Evolutionary conservation across 2,329 filamentous ascomycete species (phyloP), one percentile per base, ranked within the genome.

Genomic region (Byssothecium circinans): DNA sequence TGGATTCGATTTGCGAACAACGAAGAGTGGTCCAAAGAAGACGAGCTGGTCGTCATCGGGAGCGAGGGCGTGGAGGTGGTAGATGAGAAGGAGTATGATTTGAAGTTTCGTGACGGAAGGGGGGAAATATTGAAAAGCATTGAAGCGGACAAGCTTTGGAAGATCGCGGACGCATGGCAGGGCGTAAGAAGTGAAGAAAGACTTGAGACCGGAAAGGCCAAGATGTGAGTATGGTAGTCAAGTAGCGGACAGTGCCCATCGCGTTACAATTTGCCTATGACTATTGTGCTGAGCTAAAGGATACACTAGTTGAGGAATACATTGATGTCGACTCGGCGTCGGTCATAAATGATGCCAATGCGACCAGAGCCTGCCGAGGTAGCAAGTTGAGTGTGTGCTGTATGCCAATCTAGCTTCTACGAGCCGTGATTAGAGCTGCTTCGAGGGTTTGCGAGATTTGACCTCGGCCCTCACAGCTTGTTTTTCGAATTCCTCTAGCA

Each of bases 141-240:
- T 27, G 62, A 57, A 1, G 43, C 38, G 29, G 47, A 57, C 15
- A 66, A 52, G 44, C 37, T 61, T 3, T 66, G 61, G 58, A 38
- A 19, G 40, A 17, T 68, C 33, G 58, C 56, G 12, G 65, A 68
- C 19, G 50, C 19, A 41, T 67, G 62, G 64, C 62, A 66, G 35
- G 58, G 60, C n/a, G 60, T 66, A 6, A 52, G 58, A 18, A 37
- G 45, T 29, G 63, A 65, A 25, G 47, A 58, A 17, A 25, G 12
- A 12, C 27, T 25, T 14, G 17, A 39, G 7, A 20, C 11, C 20
- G 17, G 15, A 18, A 36, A 27, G 23, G 19, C 19, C 6, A 41
- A 17, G 11, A 17, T 45, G 20, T 49, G n/a, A 49, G 40, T 12
- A 14, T 17, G 3, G 20, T 15, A 7, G 8, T 37, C 22, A 12